Percentiles rank a stretch among this genome's conserved stretches.
phyloP scores from a whole-genome alignment of 1,139 yeast genomes.

The Yamadazyma songkhlaensis region DNA sequence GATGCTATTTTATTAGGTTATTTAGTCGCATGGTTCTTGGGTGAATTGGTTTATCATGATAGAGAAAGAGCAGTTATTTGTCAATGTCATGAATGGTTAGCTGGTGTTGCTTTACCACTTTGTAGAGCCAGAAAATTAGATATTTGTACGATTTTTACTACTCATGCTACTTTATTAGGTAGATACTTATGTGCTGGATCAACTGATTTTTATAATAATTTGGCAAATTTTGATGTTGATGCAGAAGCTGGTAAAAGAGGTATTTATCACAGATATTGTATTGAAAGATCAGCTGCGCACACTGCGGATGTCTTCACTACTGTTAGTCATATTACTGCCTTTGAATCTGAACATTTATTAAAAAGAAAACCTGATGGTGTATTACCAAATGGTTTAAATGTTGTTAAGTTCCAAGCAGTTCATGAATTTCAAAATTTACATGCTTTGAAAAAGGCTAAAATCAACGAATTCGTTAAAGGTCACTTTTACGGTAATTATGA shows the following conservation, averaged over 20 bases:
- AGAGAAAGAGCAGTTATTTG: conserved; percentile 84
- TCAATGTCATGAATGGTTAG: conserved; percentile 98
- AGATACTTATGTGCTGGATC: conserved; percentile 95
- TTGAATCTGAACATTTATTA: conserved; percentile 87
- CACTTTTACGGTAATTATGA: conserved; percentile 97
- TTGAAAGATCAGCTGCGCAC: conserved; percentile 95
- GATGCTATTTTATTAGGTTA: conserved; percentile 93
- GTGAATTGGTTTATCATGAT: conserved; percentile 84
- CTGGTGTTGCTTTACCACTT: conserved; percentile 92
- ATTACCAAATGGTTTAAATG: conserved; percentile 93
- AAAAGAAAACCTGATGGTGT: conserved; percentile 98
- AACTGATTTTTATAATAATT: conserved; percentile 91
- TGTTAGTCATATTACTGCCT: conserved; percentile 94
- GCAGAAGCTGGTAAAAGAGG: conserved; percentile 98
- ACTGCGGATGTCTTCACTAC: conserved; percentile 97
- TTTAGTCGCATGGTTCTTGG: conserved; percentile 94
- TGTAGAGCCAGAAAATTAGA: conserved; percentile 91
- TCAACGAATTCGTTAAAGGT: conserved; percentile 92
- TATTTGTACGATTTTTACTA: conserved; percentile 92
- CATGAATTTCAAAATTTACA: conserved; percentile 98
- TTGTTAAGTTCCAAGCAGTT: conserved; percentile 93
- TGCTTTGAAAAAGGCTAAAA: conserved; percentile 85
- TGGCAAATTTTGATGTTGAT: conserved; percentile 89
- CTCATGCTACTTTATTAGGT: conserved; percentile 95
- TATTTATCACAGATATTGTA: conserved; percentile 93